Percentiles rank a stretch among this genome's conserved stretches.
Evolutionary conservation across 108 stramenopile species (phyloP).

Genomic region (Craspedostauros australis): DNA sequence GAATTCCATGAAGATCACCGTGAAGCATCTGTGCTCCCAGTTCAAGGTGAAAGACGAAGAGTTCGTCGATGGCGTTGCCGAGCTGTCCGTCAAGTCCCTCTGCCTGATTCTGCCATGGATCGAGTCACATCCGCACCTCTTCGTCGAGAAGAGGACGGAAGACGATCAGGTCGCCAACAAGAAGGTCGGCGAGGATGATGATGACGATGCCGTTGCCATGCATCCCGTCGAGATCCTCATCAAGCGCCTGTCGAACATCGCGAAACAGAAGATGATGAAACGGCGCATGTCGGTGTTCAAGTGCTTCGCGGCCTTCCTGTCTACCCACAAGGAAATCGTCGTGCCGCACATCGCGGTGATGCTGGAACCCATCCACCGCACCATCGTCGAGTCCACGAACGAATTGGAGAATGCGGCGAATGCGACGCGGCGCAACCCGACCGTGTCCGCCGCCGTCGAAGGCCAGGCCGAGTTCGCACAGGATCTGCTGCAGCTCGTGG

Average conservation of each 20-base stretch:
- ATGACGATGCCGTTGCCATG: slow-evolving; percentile 8
- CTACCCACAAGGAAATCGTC: slow-evolving; percentile 30
- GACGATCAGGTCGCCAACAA: slow-evolving; percentile 18
- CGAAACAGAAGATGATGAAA: slow-evolving; percentile 59
- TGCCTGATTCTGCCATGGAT: slow-evolving; percentile 54
- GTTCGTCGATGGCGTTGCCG: slow-evolving; percentile 42
- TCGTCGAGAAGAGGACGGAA: slow-evolving; percentile 22
- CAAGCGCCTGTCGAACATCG: slow-evolving; percentile 69
- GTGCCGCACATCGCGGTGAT: slow-evolving; percentile 63
- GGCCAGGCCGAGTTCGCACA: slow-evolving; percentile 49
- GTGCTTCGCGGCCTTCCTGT: slow-evolving; percentile 73
- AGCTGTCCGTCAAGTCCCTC: slow-evolving; percentile 56
- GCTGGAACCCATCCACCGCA: slow-evolving; percentile 73
- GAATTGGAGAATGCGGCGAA: slow-evolving; percentile 28
- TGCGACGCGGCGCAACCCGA: background rate
- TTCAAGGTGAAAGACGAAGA: slow-evolving; percentile 59
- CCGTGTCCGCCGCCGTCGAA: slow-evolving; percentile 2
- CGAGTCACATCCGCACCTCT: slow-evolving; percentile 49
- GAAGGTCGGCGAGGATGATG: slow-evolving; percentile 11
- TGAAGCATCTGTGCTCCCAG: slow-evolving; percentile 62
- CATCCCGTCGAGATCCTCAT: slow-evolving; percentile 67
- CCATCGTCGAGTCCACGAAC: slow-evolving; percentile 54
- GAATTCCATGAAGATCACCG: slow-evolving; percentile 57
- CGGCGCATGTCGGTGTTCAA: slow-evolving; percentile 75
- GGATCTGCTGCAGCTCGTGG: slow-evolving; percentile 68